These are phyloP conservation scores for Rutstroemia sp. DNA, from an alignment of 2,329 filamentous ascomycete genomes.

Conservation along the genomic window DNA sequence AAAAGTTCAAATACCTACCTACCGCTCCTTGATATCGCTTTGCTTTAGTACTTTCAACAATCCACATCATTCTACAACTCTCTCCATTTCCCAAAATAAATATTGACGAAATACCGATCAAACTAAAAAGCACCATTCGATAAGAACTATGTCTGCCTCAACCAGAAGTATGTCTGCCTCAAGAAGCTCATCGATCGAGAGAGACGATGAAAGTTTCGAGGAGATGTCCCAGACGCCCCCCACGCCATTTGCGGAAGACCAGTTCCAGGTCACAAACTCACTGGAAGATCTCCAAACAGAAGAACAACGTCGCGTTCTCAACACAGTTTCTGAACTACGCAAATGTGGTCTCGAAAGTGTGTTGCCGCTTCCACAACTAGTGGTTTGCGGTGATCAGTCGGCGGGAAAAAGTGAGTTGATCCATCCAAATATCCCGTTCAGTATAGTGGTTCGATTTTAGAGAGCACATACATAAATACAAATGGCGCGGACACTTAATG, in stretches of 20 bases:
- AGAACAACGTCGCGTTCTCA: conserved; percentile 49
- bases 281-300: conserved; percentile 31
- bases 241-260: neutral
- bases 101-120: no score
- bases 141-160: neutral
- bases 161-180: neutral
- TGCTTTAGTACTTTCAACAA: no score
- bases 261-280: conserved; percentile 11
- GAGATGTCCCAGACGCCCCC: neutral
- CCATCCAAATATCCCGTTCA: neutral
- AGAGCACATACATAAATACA: no score
- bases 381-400: conserved; percentile 20
- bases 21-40: no score
- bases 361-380: neutral
- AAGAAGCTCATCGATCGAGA: neutral
- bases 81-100: no score
- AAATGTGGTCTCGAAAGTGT: conserved; percentile 33
- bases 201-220: neutral
- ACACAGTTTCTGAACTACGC: conserved; percentile 50
- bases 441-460: no score
- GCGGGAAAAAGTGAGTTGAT: conserved; percentile 44
- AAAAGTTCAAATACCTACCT: no score
- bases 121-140: no score
- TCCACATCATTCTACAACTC: no score
- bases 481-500: neutral